Conservation (phyloP, 768 basidiomycete genomes). For the Mycena capillaripes region DNA sequence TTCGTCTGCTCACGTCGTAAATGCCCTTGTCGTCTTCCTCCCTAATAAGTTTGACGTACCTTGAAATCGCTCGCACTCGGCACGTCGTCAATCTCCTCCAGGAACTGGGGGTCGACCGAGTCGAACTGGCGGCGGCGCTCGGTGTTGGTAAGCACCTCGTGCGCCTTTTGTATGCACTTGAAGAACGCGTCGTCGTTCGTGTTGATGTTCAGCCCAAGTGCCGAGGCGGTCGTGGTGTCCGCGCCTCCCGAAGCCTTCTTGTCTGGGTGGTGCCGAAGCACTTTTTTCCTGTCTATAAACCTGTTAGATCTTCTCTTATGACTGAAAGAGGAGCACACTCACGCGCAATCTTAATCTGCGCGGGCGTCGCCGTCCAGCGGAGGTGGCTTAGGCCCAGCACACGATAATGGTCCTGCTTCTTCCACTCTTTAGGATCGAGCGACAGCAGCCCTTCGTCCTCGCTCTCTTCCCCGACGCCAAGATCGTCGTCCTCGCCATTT, state of each 20-base stretch:
- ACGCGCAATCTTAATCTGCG: constrained; percentile 98
- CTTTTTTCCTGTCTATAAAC: constrained; percentile 91
- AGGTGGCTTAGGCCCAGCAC: constrained; percentile 95
- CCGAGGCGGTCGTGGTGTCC: constrained; percentile 51
- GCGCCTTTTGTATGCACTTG: constrained; percentile 99
- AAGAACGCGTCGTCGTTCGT: constrained; percentile 99
- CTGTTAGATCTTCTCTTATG: neutral
- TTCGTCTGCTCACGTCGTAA: constrained; percentile 26
- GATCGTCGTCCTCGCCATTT: constrained; percentile 78
- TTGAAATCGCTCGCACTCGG: too few species aligned
- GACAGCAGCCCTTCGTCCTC: constrained; percentile 78
- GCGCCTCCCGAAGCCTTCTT: constrained; percentile 74
- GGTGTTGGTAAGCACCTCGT: constrained; percentile 89
- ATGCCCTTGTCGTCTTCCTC: too few species aligned
- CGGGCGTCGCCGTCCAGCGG: constrained; percentile 87
- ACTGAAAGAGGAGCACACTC: constrained; percentile 48
- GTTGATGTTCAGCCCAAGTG: constrained; percentile 75
- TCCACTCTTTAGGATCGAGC: constrained; percentile 99
- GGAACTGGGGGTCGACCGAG: constrained; percentile 88
- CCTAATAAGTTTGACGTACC: too few species aligned
- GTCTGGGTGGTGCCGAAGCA: constrained; percentile 98
- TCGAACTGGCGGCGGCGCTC: constrained; percentile 97
- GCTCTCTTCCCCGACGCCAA: constrained; percentile 93
- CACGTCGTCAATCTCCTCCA: constrained; percentile 71
- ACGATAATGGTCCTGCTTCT: constrained; percentile 99